Evolutionary conservation across 208 protist genomes (phyloP).

Genomic region (Leishmania amazonensis): DNA sequence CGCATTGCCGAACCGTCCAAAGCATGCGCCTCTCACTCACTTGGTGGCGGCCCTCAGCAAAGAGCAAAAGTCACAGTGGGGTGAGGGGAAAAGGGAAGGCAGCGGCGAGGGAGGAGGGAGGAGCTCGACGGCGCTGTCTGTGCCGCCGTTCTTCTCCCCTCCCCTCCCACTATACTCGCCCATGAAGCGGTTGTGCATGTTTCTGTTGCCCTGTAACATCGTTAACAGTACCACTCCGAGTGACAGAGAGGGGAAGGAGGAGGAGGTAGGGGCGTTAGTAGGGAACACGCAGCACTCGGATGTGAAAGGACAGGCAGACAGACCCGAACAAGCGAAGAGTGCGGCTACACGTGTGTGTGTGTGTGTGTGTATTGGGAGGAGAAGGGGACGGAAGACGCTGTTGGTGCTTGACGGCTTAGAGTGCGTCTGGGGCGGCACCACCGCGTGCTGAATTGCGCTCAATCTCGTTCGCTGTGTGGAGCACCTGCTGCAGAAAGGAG

Average conservation of each 20-base stretch:
- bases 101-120: not conserved
- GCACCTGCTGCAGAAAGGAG: slow-evolving; percentile 75
- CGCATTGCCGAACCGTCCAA: not conserved
- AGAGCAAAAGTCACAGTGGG: not conserved
- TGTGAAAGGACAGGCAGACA: not conserved
- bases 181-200: not conserved
- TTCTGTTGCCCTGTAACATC: not conserved
- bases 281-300: not conserved
- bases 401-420: slow-evolving; percentile 28
- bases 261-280: not conserved
- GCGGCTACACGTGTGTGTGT: not conserved
- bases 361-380: not conserved
- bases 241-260: not conserved
- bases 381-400: not conserved
- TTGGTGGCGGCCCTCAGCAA: not conserved
- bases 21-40: not conserved
- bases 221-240: not conserved
- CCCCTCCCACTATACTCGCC: not conserved
- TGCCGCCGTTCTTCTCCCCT: not conserved
- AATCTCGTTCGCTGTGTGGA: slow-evolving; percentile 84
- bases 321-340: not conserved
- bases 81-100: not conserved
- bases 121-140: not conserved
- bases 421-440: slow-evolving; percentile 68
- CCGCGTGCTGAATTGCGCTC: slow-evolving; percentile 69